These are phyloP conservation scores for Chytriomyces confervae DNA, from an alignment of 192 early-diverging fungal species.

Conservation along the genomic window DNA sequence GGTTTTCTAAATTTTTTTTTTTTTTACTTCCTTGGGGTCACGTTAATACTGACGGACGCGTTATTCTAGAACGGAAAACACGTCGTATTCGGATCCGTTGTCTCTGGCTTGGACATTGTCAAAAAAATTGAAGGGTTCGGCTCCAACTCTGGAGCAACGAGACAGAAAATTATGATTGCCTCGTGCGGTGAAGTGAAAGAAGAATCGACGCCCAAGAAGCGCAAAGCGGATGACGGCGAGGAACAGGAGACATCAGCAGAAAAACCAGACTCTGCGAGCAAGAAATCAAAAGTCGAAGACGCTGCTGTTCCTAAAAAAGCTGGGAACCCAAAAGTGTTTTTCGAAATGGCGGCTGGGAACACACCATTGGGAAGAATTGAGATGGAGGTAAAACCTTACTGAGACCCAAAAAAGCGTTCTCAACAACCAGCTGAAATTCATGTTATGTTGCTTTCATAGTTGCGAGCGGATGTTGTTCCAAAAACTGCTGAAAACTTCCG, in stretches of 20 bases:
- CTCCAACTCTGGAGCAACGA: constrained; percentile 31
- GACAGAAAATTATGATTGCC: constrained; percentile 25
- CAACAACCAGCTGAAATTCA: constrained; percentile 52
- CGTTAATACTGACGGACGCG: too few species aligned
- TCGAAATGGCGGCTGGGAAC: constrained; percentile 66
- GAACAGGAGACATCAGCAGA: too few species aligned
- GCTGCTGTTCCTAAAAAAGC: too few species aligned
- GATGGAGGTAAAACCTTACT: constrained; percentile 53
- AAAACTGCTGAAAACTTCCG: constrained; percentile 86
- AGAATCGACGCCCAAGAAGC: too few species aligned
- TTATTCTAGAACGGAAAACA: constrained; percentile 44
- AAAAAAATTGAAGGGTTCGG: constrained; percentile 56
- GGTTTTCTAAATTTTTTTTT: neutral
- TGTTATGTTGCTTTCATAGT: constrained; percentile 52
- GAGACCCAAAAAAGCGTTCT: too few species aligned
- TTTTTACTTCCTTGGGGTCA: too few species aligned
- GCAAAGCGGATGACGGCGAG: too few species aligned
- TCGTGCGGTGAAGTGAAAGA: constrained; percentile 19
- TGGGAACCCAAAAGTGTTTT: constrained; percentile 65
- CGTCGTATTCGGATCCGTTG: constrained; percentile 55
- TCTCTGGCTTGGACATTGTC: constrained; percentile 65
- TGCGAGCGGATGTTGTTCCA: constrained; percentile 50
- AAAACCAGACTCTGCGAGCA: too few species aligned
- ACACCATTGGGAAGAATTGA: constrained; percentile 56
- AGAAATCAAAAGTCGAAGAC: too few species aligned